Conservation (phyloP, 257 asterid species). For the Solanum bulbocastanum region DNA sequence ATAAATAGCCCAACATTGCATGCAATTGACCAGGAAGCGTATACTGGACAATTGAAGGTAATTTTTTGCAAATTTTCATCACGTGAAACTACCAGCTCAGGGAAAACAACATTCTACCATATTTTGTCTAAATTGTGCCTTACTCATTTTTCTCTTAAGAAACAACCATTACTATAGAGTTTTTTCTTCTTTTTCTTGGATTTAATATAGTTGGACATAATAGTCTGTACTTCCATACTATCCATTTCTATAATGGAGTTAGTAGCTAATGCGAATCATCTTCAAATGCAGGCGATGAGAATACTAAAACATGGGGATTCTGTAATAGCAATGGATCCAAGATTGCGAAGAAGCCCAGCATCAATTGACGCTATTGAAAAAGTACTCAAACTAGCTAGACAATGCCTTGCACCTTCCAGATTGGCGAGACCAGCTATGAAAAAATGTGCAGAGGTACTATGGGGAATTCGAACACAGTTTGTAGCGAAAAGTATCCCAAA, state of each 20-base stretch:
- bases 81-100: not conserved
- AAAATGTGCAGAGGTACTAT: conserved; percentile 50
- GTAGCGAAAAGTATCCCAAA: conserved; percentile 10
- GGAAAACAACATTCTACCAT: not conserved
- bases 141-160: not conserved
- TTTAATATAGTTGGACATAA: not conserved
- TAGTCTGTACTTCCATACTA: not conserved
- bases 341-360: conserved; percentile 33
- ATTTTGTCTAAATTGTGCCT: not conserved
- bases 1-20: not conserved
- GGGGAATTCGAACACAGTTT: conserved; percentile 44
- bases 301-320: conserved; percentile 35
- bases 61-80: not conserved
- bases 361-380: conserved; percentile 35
- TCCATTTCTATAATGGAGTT: not conserved
- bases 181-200: not conserved
- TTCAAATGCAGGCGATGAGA: conserved; percentile 35
- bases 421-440: conserved; percentile 55
- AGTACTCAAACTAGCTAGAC: conserved; percentile 48
- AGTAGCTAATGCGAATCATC: not conserved
- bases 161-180: not conserved
- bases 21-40: not conserved
- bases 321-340: conserved; percentile 54
- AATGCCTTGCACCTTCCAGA: conserved; percentile 54
- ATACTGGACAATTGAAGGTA: not conserved